Evolutionary conservation across 2,329 filamentous ascomycete genomes (phyloP).

Genomic region (Calycina marina): DNA sequence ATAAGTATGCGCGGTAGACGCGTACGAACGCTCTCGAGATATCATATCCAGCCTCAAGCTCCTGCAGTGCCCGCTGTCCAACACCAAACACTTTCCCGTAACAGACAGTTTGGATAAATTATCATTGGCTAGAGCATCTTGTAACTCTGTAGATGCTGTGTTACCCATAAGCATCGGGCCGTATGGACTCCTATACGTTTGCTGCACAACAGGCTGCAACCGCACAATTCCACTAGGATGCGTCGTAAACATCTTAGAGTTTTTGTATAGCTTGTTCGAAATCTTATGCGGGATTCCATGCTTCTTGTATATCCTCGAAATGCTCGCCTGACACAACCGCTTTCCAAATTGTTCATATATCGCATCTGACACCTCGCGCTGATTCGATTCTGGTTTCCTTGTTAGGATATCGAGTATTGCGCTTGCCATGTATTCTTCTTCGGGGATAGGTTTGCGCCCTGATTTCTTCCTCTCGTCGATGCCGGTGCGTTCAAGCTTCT

Average conservation of each 20-base stretch:
- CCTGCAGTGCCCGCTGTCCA: no score
- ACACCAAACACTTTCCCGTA: no score
- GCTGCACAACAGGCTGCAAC: no score
- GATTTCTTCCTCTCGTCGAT: conserved; percentile 9
- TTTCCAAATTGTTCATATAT: conserved; percentile 2
- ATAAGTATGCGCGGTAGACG: no score
- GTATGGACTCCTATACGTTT: conserved; percentile 2
- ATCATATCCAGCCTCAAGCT: no score
- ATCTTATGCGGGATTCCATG: conserved; percentile 9
- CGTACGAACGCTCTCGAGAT: no score
- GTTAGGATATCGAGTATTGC: conserved; percentile 4
- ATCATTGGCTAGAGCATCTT: no score
- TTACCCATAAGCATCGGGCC: no score
- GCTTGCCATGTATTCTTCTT: conserved; percentile 3
- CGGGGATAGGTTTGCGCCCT: conserved; percentile 6
- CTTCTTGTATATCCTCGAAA: conserved; percentile 8
- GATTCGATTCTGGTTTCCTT: conserved; percentile 6
- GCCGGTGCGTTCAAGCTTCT: conserved; percentile 5
- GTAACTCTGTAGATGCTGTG: no score
- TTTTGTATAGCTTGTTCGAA: conserved; percentile 6
- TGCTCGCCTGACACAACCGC: conserved; percentile 3
- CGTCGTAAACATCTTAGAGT: conserved; percentile 4
- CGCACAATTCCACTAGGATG: no score
- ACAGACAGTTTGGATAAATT: no score
- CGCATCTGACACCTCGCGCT: conserved; percentile 3